phyloP scores from a whole-genome alignment of 495 filamentous ascomycete genomes.

The Talaromyces thailandensis region DNA sequence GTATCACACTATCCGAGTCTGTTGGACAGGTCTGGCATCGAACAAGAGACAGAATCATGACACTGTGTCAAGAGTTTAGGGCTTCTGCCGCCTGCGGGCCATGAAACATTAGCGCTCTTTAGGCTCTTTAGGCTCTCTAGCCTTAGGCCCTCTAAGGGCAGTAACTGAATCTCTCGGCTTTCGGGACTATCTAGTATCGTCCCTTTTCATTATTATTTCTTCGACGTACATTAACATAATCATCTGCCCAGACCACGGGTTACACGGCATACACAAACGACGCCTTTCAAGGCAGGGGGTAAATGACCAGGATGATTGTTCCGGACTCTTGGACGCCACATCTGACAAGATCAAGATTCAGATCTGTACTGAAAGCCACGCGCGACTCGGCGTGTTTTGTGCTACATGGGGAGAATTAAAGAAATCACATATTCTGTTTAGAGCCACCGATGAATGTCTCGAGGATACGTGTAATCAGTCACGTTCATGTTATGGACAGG shows the following conservation, averaged over 20 bases:
- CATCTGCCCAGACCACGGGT: slow-evolving; percentile 4
- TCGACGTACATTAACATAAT: background rate
- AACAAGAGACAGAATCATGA: too few relatives aligned
- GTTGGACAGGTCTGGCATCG: too few relatives aligned
- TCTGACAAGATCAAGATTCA: background rate
- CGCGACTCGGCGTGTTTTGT: background rate
- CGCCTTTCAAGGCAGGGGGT: background rate
- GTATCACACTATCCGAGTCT: too few relatives aligned
- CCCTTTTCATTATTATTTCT: background rate
- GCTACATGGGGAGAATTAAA: background rate
- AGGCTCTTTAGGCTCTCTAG: background rate
- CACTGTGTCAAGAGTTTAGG: background rate
- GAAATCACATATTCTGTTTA: background rate
- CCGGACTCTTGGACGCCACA: too few relatives aligned
- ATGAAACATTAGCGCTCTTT: background rate
- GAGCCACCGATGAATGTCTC: background rate
- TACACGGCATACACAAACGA: background rate
- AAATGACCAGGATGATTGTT: background rate
- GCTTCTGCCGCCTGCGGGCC: background rate
- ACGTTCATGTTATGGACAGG: background rate
- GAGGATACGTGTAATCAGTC: background rate
- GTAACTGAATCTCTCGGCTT: background rate
- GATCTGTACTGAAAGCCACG: background rate
- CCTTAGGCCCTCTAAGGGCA: background rate
- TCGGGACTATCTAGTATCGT: background rate